Evolutionary conservation across 1,284 basidiomycete species (phyloP), one percentile per base, ranked within the genome.

Genomic region (Tilletia horrida): DNA sequence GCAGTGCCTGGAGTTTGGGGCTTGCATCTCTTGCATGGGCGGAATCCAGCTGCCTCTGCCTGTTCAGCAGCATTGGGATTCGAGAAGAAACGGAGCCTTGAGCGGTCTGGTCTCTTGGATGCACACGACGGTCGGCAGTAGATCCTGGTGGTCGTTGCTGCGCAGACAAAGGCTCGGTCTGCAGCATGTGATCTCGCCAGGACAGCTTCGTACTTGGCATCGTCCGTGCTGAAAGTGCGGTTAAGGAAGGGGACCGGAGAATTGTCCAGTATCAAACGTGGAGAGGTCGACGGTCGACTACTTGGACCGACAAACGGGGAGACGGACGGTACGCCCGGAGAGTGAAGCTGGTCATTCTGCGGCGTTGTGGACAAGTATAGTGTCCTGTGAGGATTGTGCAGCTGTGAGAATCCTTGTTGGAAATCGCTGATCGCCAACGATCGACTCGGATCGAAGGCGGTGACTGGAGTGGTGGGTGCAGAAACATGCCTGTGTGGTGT

Each of bases 71-170:
- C 69, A 23, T 65, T 59, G 18, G 69, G 69, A 62, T 64, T 52
- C 25, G 43, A n/a, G 44, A 68, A 70, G 66, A 62, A 70, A 9
- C 48, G 59, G 13, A 68, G 59, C 21, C 66, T 31, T 43, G 61
- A 35, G 7, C 69, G 66, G 13, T 62, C 64, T 18, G 69, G 69
- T 44, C 61, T 63, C 57, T 68, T 70, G 29, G 66, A 50, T 3
- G 64, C 66, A 57, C 69, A 68, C n/a, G 67, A 68, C 7, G 66
- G 69, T 18, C 63, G 67, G 63, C 69, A 70, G 52, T 65, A 68
- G 40, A 68, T 70, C n/a, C 63, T 50, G 13, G 69, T 68, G 3
- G 66, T 65, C 23, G 42, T 45, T 3, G 66, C 55, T 11, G 48
- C 69, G 65, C 67, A 70, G 1, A 70, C 45, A 27, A 67, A 70